phyloP scores from a whole-genome alignment of 2,329 filamentous ascomycete species.

The Curvularia eragrostidis region DNA sequence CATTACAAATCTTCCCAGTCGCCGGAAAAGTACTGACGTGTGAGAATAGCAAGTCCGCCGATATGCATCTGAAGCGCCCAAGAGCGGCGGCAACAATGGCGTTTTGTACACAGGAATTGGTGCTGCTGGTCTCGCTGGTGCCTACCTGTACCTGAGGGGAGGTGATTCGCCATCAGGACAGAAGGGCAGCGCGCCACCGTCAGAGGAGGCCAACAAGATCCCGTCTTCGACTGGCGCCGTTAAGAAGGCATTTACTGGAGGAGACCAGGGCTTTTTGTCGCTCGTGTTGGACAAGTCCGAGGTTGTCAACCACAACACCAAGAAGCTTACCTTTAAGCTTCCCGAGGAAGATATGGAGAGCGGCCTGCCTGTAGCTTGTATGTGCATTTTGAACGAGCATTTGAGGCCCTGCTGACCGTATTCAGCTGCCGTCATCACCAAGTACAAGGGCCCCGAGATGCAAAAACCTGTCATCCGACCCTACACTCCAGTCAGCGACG shows the following conservation, averaged over 20 bases:
- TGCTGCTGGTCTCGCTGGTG: constrained; percentile 63
- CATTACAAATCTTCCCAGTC: constrained; percentile 25
- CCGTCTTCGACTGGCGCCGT: constrained; percentile 50
- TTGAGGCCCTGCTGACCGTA: background rate
- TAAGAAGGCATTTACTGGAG: constrained; percentile 73
- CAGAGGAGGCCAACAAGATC: constrained; percentile 48
- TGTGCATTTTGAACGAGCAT: constrained; percentile 30
- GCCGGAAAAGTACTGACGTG: constrained; percentile 27
- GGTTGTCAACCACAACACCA: constrained; percentile 90
- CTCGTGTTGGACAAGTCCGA: constrained; percentile 81
- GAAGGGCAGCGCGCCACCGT: constrained; percentile 35
- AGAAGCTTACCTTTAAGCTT: constrained; percentile 86
- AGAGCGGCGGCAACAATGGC: constrained; percentile 55
- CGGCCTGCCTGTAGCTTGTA: constrained; percentile 79
- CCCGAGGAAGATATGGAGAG: constrained; percentile 84
- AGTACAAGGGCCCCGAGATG: constrained; percentile 82
- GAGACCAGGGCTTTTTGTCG: constrained; percentile 86
- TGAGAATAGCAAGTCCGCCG: constrained; percentile 65
- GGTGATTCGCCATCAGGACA: constrained; percentile 35
- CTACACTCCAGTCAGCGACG: constrained; percentile 91
- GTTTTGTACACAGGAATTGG: constrained; percentile 66
- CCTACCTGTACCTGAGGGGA: constrained; percentile 57
- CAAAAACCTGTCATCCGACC: constrained; percentile 89
- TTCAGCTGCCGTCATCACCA: constrained; percentile 79
- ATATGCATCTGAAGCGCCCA: constrained; percentile 72